Percentiles rank a stretch among this genome's conserved stretches.
These are phyloP conservation scores for Fusarium sp. DNA, from an alignment of 2,329 filamentous ascomycete species.

Conservation along the genomic window DNA sequence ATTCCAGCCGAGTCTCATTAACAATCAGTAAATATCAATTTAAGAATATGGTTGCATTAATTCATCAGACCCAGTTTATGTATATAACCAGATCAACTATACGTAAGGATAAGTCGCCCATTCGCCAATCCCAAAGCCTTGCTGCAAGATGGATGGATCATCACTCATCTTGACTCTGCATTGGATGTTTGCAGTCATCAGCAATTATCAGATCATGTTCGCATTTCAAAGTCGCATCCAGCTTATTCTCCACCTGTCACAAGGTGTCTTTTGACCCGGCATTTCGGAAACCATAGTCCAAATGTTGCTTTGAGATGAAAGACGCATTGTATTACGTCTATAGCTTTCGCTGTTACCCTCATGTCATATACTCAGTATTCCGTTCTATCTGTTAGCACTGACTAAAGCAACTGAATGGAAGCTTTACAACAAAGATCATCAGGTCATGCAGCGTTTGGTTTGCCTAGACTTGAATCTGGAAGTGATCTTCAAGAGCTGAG, in stretches of 20 bases:
- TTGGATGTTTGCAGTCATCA: neutral
- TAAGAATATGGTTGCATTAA: no score
- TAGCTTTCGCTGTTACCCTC: no score
- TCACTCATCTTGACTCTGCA: neutral
- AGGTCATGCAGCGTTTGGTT: neutral
- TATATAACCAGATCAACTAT: no score
- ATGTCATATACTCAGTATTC: no score
- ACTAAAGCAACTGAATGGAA: neutral
- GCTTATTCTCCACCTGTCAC: slow-evolving; percentile 12
- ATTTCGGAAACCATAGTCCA: neutral
- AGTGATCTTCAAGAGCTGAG: slow-evolving; percentile 31
- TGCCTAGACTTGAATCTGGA: slow-evolving; percentile 13
- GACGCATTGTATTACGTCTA: neutral
- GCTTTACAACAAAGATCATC: neutral
- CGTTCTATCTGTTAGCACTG: neutral
- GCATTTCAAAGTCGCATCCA: neutral
- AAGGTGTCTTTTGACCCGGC: slow-evolving; percentile 10
- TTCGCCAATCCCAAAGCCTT: slow-evolving; percentile 7
- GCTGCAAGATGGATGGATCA: slow-evolving; percentile 1
- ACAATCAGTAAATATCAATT: neutral
- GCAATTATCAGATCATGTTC: slow-evolving; percentile 25
- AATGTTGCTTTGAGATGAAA: slow-evolving; percentile 5
- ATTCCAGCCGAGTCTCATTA: neutral
- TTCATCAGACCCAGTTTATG: no score
- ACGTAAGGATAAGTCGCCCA: neutral